Conservation (phyloP, 257 asterid genomes). For the Thymus mandschuricus region DNA sequence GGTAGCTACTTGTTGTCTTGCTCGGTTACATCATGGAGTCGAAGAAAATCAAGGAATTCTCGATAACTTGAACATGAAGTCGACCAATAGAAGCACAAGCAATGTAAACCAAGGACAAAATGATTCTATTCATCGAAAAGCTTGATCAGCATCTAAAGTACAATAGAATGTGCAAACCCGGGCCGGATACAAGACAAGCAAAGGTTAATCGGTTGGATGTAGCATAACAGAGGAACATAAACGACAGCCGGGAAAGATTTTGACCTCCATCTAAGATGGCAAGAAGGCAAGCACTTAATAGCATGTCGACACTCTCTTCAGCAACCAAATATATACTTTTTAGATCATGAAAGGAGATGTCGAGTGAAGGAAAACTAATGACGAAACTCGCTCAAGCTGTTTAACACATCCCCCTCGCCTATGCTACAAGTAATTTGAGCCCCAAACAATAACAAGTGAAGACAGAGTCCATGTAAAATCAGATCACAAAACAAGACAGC, state of each 20-base stretch:
- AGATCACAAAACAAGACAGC: slow-evolving; percentile 4
- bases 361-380: background rate
- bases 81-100: too few relatives aligned
- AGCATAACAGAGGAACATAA: background rate
- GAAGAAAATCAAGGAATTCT: slow-evolving; percentile 5
- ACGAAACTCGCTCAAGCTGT: background rate
- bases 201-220: background rate
- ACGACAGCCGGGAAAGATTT: too few relatives aligned
- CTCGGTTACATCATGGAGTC: background rate
- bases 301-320: background rate
- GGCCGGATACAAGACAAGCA: background rate
- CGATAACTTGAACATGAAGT: background rate
- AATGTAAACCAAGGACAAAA: background rate
- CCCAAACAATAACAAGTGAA: background rate
- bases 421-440: background rate
- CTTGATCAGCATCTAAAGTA: background rate
- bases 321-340: background rate
- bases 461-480: background rate
- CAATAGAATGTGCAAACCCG: background rate
- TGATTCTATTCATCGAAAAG: background rate
- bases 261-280: background rate
- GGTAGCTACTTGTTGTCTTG: background rate
- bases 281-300: background rate
- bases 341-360: background rate
- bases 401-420: background rate